Conservation (phyloP, 441 rosid species). For the Erodium moschatum region DNA sequence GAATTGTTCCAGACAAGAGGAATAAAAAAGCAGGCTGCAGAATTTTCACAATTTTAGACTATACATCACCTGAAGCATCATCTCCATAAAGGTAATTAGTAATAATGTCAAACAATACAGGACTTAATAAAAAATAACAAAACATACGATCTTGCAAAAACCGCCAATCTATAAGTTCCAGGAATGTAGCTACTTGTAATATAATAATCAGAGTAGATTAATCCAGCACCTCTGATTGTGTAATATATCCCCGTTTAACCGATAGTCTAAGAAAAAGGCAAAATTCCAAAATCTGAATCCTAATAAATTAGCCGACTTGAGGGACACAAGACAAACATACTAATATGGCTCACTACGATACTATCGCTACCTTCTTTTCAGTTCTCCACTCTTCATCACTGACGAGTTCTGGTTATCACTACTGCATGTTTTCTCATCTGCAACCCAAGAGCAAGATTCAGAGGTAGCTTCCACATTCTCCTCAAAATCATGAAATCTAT, state of each 20-base stretch:
- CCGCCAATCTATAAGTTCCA: neutral
- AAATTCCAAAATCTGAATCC: neutral
- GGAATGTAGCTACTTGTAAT: neutral
- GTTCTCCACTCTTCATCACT: conserved; percentile 31
- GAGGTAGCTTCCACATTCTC: conserved; percentile 51
- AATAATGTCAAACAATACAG: neutral
- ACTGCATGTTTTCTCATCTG: conserved; percentile 57
- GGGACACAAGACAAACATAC: neutral
- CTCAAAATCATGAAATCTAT: conserved; percentile 30
- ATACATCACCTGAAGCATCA: neutral
- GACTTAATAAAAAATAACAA: neutral
- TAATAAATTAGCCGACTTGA: neutral
- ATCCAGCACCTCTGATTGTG: conserved; percentile 3
- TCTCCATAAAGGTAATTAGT: neutral
- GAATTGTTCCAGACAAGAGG: neutral
- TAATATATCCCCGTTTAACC: neutral
- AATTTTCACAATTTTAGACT: neutral
- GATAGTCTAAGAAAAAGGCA: neutral
- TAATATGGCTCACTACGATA: neutral
- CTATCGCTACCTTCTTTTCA: conserved; percentile 22
- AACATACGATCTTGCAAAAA: neutral
- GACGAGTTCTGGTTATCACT: conserved; percentile 52
- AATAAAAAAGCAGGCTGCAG: neutral
- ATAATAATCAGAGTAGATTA: neutral
- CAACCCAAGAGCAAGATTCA: conserved; percentile 65